A percentile compares a stretch with the other conserved stretches of the same genome.
These are phyloP conservation scores for Alternaria atra DNA, from an alignment of 2,329 filamentous ascomycete genomes.

Conservation along the genomic window DNA sequence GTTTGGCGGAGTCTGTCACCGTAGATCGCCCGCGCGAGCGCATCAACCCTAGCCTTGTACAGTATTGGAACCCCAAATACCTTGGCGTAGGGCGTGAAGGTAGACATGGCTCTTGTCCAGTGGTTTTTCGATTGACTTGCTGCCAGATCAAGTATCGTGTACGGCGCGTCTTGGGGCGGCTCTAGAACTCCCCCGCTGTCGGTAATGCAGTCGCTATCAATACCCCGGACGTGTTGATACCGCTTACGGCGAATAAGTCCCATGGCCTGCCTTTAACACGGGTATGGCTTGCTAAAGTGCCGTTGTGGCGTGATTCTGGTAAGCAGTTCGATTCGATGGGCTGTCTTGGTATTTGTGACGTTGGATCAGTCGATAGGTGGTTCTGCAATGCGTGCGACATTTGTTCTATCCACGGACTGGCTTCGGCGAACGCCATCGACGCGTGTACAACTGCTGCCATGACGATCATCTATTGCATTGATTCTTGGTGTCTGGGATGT, in stretches of 20 bases:
- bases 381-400: constrained; percentile 1
- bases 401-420: neutral
- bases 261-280: neutral
- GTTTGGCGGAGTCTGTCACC: constrained; percentile 32
- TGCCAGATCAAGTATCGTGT: constrained; percentile 14
- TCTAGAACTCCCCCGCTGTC: constrained; percentile 25
- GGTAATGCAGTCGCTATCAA: constrained; percentile 18
- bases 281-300: neutral
- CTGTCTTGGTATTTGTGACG: neutral
- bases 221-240: constrained; percentile 8
- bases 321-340: neutral
- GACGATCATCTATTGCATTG: neutral
- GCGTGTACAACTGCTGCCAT: neutral
- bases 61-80: constrained; percentile 44
- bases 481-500: neutral
- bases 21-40: constrained; percentile 31
- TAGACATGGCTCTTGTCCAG: constrained; percentile 16
- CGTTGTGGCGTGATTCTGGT: neutral
- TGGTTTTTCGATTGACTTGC: constrained; percentile 14
- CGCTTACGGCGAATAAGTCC: constrained; percentile 14
- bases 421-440: neutral
- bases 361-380: neutral
- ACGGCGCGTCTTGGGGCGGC: constrained; percentile 22
- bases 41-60: constrained; percentile 38
- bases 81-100: constrained; percentile 25